Evolutionary conservation across 768 basidiomycete genomes (phyloP), one percentile per base, ranked within the genome.

Genomic region (Vishniacozyma victoriae): DNA sequence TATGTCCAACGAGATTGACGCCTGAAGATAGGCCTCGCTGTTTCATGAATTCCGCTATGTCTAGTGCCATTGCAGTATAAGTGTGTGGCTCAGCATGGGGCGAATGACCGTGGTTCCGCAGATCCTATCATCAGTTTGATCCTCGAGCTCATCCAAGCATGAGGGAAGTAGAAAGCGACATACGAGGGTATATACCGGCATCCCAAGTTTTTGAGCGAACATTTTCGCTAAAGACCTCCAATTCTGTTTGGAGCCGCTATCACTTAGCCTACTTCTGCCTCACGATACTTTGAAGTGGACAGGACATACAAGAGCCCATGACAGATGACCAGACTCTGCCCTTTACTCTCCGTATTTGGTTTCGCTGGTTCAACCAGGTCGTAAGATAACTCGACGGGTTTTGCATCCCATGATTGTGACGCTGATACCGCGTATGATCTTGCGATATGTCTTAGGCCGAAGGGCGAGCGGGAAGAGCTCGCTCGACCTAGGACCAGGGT

Each of bases 91-190:
- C 73, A 15, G 74, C 76, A 66, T 89, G 88, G 0, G 86, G 87
- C 0, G 88, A 90, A 15, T 77, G 69, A 1, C 91, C 91, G 57
- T 92, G 90, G 62, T 93, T 95, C n/a, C 91, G 77, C 19, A 93
- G 75, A 70, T 95, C 86, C 86, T 87, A 55, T n/a, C 40, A 6
- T 35, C 41, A 6, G 16, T n/a, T 18, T 25, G n/a, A 44, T 31
- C 39, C 25, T 3, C 26, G 25, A 3, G 45, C 15, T 18, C 18
- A 14, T n/a, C 0, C 1, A 1, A 18, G 3, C 1, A 11, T 35
- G 27, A n/a, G 6, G 23, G 31, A 14, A 18, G 12, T 31, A 6
- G 23, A 39, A n/a, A 11, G 14, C 0, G 1, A 69, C 77, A 57
- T 48, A 83, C 89, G 33, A 93, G 71, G 2, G 83, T 75, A 60